Evolutionary conservation across 148 eudicot species (phyloP).

Genomic region (Polygonum aviculare): DNA sequence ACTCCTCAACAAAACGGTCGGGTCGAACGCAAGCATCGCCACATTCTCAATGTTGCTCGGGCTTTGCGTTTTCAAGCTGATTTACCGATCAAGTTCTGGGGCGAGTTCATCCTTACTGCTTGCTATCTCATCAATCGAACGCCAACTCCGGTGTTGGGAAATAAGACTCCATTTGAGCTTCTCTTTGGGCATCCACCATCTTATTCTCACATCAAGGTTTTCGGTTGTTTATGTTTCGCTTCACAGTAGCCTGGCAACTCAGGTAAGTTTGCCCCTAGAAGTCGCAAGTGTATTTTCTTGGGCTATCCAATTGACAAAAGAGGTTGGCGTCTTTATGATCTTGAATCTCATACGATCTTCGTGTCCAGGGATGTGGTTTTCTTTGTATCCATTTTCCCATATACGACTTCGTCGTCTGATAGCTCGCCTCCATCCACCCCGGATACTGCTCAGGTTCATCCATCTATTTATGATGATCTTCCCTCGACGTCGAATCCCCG

Average conservation of each 20-base stretch:
- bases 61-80: conserved; percentile 8
- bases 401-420: too few relatives aligned
- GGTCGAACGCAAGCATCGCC: neutral
- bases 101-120: neutral
- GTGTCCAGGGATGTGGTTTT: too few relatives aligned
- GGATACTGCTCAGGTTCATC: too few relatives aligned
- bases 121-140: neutral
- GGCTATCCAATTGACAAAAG: neutral
- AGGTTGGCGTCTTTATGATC: neutral
- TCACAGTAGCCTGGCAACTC: neutral
- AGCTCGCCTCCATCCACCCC: too few relatives aligned
- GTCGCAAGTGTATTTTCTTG: neutral
- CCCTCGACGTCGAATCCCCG: too few relatives aligned
- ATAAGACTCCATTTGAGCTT: neutral
- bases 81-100: conserved; percentile 2
- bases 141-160: neutral
- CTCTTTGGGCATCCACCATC: neutral
- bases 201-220: neutral
- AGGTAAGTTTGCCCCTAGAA: neutral
- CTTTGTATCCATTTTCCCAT: too few relatives aligned
- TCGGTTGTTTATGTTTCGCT: neutral
- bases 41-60: neutral
- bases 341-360: too few relatives aligned
- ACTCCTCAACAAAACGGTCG: conserved; percentile 8
- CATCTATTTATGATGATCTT: too few relatives aligned